Evolutionary conservation across 2,329 filamentous ascomycete species (phyloP).

Genomic region (Colletotrichum echinochloae): DNA sequence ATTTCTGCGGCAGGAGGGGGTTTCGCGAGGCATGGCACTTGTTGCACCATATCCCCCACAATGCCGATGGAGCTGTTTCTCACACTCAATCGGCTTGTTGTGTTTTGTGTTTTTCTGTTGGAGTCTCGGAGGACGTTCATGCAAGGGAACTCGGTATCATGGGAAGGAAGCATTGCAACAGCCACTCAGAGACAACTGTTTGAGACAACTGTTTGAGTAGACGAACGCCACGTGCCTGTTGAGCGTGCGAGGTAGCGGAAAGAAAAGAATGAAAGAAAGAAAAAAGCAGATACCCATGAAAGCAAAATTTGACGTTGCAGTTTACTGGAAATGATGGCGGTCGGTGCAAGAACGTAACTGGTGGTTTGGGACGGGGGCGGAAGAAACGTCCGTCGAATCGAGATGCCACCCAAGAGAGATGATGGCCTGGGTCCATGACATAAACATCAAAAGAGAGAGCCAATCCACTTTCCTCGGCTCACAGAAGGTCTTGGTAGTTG

Average conservation of each 20-base stretch:
- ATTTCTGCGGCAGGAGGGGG: not conserved
- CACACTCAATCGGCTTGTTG: not conserved
- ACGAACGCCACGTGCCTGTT: constrained; percentile 10
- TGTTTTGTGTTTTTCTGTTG: not conserved
- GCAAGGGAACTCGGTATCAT: constrained; percentile 20
- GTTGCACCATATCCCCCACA: not conserved
- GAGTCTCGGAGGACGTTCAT: constrained; percentile 14
- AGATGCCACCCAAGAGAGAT: not conserved
- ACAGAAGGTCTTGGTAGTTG: not conserved
- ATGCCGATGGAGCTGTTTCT: constrained; percentile 11
- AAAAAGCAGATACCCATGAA: constrained; percentile 36
- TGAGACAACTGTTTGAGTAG: constrained; percentile 40
- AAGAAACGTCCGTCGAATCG: not conserved
- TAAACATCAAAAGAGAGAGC: not conserved
- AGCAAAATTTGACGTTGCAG: not conserved
- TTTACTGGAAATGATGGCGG: not conserved
- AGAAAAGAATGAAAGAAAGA: not conserved
- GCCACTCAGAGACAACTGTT: constrained; percentile 29
- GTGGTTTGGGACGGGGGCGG: not conserved
- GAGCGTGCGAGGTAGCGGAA: constrained; percentile 20
- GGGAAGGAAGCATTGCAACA: constrained; percentile 29
- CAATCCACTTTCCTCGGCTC: not conserved
- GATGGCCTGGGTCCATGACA: not conserved
- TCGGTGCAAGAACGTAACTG: not conserved
- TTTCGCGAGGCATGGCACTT: not conserved